Conservation (phyloP, 768 basidiomycete genomes). For the Clitopilus passeckerianus region DNA sequence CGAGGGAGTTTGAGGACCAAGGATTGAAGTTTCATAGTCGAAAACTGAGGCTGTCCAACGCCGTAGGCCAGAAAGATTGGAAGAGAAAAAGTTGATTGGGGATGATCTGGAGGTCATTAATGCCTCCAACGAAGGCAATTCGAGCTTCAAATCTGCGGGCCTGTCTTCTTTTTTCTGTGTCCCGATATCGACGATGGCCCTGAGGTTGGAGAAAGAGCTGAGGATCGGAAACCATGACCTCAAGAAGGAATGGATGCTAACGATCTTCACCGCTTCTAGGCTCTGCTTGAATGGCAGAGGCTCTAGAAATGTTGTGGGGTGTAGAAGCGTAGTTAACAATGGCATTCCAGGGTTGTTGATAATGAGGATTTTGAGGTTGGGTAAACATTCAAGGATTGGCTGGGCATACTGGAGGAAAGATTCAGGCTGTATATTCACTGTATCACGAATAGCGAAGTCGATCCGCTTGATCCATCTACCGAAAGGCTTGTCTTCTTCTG, state of each 20-base stretch:
- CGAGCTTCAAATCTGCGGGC: not conserved
- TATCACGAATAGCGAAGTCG: slow-evolving; percentile 14
- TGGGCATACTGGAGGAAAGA: not conserved
- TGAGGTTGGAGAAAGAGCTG: not conserved
- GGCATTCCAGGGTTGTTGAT: not conserved
- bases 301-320: not conserved
- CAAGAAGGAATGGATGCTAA: not conserved
- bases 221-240: not conserved
- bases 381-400: slow-evolving; percentile 11
- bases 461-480: slow-evolving; percentile 14
- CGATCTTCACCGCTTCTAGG: not conserved
- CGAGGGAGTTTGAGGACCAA: not conserved
- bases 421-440: not conserved
- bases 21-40: not conserved
- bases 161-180: too few species aligned
- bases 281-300: not conserved
- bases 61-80: not conserved
- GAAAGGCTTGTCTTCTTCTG: not conserved
- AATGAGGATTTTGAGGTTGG: slow-evolving; percentile 9
- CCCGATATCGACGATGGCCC: not conserved
- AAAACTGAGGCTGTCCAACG: not conserved
- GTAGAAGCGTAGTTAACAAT: not conserved
- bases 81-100: not conserved
- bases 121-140: not conserved
- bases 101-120: not conserved